phyloP scores from a whole-genome alignment of 1,139 yeast species.

The Diutina ranongensis region DNA sequence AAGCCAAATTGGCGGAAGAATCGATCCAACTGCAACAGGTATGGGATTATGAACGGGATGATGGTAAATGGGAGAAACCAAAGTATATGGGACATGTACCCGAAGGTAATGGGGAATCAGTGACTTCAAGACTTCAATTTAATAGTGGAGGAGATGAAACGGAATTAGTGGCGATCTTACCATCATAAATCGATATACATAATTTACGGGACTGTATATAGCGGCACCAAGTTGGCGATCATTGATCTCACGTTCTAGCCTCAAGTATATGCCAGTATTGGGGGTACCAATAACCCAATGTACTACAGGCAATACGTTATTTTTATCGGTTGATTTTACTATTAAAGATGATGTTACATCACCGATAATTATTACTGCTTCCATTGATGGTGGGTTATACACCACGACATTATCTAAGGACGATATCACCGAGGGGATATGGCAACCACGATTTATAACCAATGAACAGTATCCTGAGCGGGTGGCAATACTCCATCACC shows the following conservation, averaged over 20 bases:
- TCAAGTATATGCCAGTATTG: not conserved
- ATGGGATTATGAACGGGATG: conserved; percentile 53
- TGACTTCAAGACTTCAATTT: not conserved
- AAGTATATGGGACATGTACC: conserved; percentile 15
- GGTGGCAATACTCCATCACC: not conserved
- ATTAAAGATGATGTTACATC: not conserved
- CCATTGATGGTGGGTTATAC: not conserved
- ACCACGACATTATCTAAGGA: not conserved
- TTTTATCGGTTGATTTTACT: not conserved
- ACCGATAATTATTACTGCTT: not conserved
- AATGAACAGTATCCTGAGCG: not conserved
- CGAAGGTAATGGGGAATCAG: not conserved
- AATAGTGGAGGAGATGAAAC: not conserved
- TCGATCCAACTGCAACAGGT: conserved; percentile 20
- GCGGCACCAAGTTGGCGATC: too few species aligned
- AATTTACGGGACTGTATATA: too few species aligned
- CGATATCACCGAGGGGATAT: not conserved
- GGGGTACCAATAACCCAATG: not conserved
- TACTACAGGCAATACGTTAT: not conserved
- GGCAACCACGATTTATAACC: not conserved
- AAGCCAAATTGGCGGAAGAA: conserved; percentile 14
- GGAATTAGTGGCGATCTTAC: not conserved
- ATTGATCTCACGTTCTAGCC: not conserved
- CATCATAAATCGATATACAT: too few species aligned
- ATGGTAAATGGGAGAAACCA: conserved; percentile 41